phyloP scores from a whole-genome alignment of 352 stramenopile genomes.

The Elongisporangium prolatum region DNA sequence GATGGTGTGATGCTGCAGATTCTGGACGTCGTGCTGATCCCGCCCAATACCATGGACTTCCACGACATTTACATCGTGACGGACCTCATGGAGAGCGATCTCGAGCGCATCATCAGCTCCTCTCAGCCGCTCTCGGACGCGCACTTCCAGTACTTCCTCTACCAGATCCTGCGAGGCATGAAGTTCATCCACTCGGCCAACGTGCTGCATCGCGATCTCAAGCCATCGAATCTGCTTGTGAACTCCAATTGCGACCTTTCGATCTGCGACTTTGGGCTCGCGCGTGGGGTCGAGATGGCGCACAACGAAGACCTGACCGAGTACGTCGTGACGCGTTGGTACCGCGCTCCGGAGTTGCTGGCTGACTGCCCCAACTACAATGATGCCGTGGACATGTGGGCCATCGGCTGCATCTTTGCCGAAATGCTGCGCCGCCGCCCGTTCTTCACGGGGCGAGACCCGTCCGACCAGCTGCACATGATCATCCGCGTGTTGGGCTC shows the following conservation, averaged over 20 bases:
- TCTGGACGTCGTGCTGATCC: slow-evolving; percentile 77
- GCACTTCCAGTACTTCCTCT: slow-evolving; percentile 89
- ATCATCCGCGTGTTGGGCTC: slow-evolving; percentile 92
- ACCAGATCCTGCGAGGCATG: slow-evolving; percentile 92
- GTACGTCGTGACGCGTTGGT: slow-evolving; percentile 95
- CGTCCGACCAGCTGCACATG: slow-evolving; percentile 82
- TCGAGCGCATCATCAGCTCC: slow-evolving; percentile 90
- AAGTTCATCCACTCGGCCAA: slow-evolving; percentile 98
- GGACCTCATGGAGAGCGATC: slow-evolving; percentile 90
- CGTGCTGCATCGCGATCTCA: slow-evolving; percentile 89
- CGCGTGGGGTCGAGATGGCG: slow-evolving; percentile 82
- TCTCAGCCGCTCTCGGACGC: slow-evolving; percentile 81
- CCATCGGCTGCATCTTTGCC: slow-evolving; percentile 98
- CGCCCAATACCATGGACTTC: slow-evolving; percentile 84
- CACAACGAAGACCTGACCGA: slow-evolving; percentile 78
- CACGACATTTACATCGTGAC: slow-evolving; percentile 90
- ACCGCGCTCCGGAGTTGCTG: slow-evolving; percentile 92
- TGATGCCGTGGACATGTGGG: slow-evolving; percentile 95
- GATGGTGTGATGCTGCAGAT: slow-evolving; percentile 31
- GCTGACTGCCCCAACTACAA: slow-evolving; percentile 95
- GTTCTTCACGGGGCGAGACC: slow-evolving; percentile 79
- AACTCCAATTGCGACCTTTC: slow-evolving; percentile 90
- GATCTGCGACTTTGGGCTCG: slow-evolving; percentile 92
- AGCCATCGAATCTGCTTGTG: slow-evolving; percentile 86
- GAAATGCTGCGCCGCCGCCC: slow-evolving; percentile 97